Conservation (phyloP, 768 basidiomycete genomes). For the Boletus reticulatus region DNA sequence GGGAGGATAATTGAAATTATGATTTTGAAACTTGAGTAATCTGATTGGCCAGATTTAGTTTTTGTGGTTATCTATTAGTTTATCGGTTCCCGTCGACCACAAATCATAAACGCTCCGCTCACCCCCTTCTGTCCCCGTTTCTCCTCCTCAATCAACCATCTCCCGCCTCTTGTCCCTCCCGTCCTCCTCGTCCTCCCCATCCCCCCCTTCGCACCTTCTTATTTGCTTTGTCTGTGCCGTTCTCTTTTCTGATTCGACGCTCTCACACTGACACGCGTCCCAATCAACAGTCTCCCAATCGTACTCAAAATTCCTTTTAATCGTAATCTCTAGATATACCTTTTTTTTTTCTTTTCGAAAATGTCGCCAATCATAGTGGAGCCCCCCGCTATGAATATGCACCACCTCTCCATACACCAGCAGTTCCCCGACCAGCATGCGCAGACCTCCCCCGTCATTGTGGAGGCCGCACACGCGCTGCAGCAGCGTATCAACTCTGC, state of each 20-base stretch:
- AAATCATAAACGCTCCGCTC: conserved; percentile 35
- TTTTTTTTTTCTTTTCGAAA: conserved; percentile 18
- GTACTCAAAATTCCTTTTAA: conserved; percentile 27
- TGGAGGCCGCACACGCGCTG: conserved; percentile 23
- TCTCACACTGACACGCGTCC: conserved; percentile 7
- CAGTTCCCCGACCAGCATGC: conserved; percentile 39
- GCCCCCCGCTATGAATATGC: conserved; percentile 50
- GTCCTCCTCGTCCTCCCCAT: not conserved
- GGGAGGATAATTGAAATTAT: conserved; percentile 17
- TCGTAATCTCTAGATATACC: conserved; percentile 32
- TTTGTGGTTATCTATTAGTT: conserved; percentile 36
- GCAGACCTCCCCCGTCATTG: conserved; percentile 19
- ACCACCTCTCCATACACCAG: conserved; percentile 49
- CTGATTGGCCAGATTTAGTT: conserved; percentile 36
- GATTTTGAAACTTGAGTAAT: conserved; percentile 31
- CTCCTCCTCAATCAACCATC: conserved; percentile 21
- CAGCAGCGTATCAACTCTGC: conserved; percentile 29
- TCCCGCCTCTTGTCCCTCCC: not conserved
- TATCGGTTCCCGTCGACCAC: conserved; percentile 37
- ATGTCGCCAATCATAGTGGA: conserved; percentile 63
- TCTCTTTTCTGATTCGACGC: not conserved
- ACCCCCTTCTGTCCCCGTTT: conserved; percentile 24
- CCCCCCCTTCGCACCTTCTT: not conserved
- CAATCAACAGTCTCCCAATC: conserved; percentile 13
- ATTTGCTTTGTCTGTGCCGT: not conserved